phyloP scores from a whole-genome alignment of 1,284 basidiomycete genomes.

The Trametes polyzona region DNA sequence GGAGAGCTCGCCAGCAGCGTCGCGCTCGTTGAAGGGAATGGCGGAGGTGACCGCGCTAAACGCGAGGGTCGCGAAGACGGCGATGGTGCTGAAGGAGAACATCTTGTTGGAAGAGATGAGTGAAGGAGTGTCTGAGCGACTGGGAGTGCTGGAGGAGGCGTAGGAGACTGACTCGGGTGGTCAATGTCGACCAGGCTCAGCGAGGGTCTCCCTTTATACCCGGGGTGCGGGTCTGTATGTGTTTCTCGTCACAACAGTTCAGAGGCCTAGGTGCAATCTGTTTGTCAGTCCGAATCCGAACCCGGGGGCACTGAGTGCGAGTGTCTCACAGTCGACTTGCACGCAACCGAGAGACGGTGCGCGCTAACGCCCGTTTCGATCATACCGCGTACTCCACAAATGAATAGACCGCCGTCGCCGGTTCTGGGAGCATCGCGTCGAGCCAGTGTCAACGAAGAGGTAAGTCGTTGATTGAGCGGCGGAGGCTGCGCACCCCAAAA shows the following conservation, averaged over 20 bases:
- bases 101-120: conserved; percentile 34
- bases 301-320: neutral
- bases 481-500: conserved; percentile 8
- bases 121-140: conserved; percentile 39
- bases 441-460: neutral
- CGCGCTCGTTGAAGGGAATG: conserved; percentile 9
- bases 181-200: conserved; percentile 17
- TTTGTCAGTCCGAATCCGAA: neutral
- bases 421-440: neutral
- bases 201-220: conserved; percentile 11
- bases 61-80: conserved; percentile 43
- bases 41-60: conserved; percentile 37
- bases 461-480: neutral
- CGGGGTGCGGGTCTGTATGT: neutral
- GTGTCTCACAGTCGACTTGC: conserved; percentile 13
- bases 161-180: conserved; percentile 21
- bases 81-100: conserved; percentile 48
- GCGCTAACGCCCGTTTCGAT: too few relatives aligned
- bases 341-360: conserved; percentile 14
- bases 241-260: neutral
- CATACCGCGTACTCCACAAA: conserved; percentile 14
- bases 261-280: neutral
- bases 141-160: conserved; percentile 8
- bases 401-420: neutral
- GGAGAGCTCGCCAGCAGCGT: conserved; percentile 13